Evolutionary conservation across 139 green algal species (phyloP).

Genomic region (Auxenochlorella pyrenoidosa): DNA sequence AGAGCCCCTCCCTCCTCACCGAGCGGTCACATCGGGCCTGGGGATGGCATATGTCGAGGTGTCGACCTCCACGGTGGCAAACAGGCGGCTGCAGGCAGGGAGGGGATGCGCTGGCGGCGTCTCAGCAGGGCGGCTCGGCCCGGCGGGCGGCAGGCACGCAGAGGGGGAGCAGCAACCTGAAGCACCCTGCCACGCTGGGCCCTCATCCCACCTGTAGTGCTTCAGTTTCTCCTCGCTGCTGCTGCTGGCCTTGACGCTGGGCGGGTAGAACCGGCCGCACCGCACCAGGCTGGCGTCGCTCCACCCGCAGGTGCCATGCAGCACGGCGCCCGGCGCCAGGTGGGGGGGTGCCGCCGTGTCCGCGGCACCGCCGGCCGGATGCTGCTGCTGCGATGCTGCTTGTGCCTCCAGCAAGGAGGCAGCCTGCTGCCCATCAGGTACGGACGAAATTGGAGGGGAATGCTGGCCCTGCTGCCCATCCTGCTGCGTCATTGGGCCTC

Average conservation of each 20-base stretch:
- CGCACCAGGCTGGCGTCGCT: background rate
- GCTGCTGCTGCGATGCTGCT: background rate
- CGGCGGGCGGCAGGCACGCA: too few species aligned
- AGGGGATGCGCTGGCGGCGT: too few species aligned
- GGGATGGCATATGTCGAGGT: constrained; percentile 55
- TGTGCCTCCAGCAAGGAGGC: background rate
- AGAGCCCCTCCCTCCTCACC: constrained; percentile 4
- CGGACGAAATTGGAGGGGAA: background rate
- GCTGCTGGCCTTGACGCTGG: background rate
- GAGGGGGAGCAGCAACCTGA: too few species aligned
- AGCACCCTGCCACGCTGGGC: too few species aligned
- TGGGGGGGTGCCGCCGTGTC: background rate
- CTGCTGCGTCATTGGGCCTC: background rate
- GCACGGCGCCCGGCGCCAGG: background rate
- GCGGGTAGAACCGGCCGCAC: constrained; percentile 6
- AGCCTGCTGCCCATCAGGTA: background rate
- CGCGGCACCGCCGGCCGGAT: background rate
- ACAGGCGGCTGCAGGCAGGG: background rate
- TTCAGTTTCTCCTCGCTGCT: constrained; percentile 20
- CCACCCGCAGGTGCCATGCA: constrained; percentile 19
- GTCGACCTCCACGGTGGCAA: constrained; percentile 50
- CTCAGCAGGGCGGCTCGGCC: too few species aligned
- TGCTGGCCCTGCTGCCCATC: background rate
- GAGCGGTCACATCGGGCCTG: background rate
- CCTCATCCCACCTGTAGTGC: constrained; percentile 1